A percentile compares a stretch with the other conserved stretches of the same genome.
Conservation (phyloP, 495 filamentous ascomycete genomes). For the Barbatosphaeria neglecta region DNA sequence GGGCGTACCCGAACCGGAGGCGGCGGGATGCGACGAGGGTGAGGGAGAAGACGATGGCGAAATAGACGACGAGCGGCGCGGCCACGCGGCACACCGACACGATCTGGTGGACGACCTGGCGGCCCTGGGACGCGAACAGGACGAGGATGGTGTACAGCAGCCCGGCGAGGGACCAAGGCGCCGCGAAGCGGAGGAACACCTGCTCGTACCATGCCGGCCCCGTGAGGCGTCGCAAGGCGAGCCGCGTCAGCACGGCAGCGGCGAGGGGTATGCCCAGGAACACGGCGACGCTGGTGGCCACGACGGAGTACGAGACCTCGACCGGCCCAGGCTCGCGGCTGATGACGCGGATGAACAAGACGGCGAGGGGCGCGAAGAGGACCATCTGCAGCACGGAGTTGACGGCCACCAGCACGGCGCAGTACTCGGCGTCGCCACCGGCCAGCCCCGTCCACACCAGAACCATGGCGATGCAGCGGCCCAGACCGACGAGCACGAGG, state of each 20-base stretch:
- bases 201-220: constrained; percentile 52
- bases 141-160: constrained; percentile 79
- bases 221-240: constrained; percentile 42
- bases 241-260: constrained; percentile 66
- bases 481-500: constrained; percentile 67
- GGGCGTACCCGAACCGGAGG: constrained; percentile 61
- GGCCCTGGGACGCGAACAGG: constrained; percentile 73
- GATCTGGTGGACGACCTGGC: constrained; percentile 71
- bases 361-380: constrained; percentile 66
- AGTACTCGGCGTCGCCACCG: constrained; percentile 72
- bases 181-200: constrained; percentile 54
- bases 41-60: constrained; percentile 56
- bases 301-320: constrained; percentile 53
- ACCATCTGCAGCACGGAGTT: constrained; percentile 85
- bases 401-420: constrained; percentile 79
- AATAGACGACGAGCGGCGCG: constrained; percentile 73
- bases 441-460: constrained; percentile 72
- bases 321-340: constrained; percentile 27
- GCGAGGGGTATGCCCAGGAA: constrained; percentile 80
- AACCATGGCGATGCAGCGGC: constrained; percentile 78
- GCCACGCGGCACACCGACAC: constrained; percentile 70
- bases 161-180: constrained; percentile 71
- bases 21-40: constrained; percentile 48
- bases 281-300: constrained; percentile 68
- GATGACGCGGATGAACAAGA: constrained; percentile 70